Evolutionary conservation across 306 rosid genomes (phyloP), one percentile per base, ranked within the genome.

Genomic region (Begonia peltatifolia): DNA sequence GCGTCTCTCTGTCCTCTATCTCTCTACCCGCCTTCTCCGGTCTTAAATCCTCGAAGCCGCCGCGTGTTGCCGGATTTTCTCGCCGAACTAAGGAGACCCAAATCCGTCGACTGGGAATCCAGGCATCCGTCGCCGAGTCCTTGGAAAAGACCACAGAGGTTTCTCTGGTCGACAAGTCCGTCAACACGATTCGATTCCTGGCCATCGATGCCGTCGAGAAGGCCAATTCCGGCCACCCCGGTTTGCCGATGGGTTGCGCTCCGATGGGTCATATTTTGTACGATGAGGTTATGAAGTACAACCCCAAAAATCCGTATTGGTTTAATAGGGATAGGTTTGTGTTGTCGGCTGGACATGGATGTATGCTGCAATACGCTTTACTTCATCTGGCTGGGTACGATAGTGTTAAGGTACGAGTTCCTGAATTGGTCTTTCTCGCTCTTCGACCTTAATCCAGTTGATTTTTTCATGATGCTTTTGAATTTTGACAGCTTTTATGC

Each of bases 371-470:
- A 54, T 90, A 90, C 15, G 87, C 97, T 57, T 64, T 90, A 58
- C 94, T 90, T 30, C 95, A 85, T 70, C 87, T 90, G 13, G 94
- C 97, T 46, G 97, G 97, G 0, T 90, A 72, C 65, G 95, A 90
- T 42, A 83, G 95, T 30, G 80, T 89, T 10, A 54, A 73, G 94
- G 97, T 87, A 4, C 9, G 46, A 41, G 41, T 25, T 42, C 43
- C 42, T 47, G 6, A 30, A 30, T 30, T 30, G 38, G 38, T 30
- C 38, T 30, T 5, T 30, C 10, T 35, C 53, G 10, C 10, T 35
- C 8, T 3, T n/a, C 17, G 42, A 6, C 35, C 10, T 53, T 9
- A n/a, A 10, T 25, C 23, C 17, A 20, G 52, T 57, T 10, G 43
- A 23, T 14, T 43, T 56, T 20, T 14, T 17, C 14, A 9, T 4